Conservation (phyloP, 2,329 filamentous ascomycete species). For the Aspergillus sp. region DNA sequence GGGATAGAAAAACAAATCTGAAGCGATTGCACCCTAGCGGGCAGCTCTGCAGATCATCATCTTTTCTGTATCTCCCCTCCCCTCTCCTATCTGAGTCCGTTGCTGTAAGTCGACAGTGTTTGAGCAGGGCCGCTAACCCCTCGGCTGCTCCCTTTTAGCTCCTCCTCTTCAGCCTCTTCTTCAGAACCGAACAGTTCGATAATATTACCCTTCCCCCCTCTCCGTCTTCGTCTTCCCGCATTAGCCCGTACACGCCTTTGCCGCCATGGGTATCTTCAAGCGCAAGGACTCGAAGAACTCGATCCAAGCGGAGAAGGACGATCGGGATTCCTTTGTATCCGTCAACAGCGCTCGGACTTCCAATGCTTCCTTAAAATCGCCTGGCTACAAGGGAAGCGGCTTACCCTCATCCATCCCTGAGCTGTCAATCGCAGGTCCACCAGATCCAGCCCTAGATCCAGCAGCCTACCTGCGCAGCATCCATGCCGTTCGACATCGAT, state of each 20-base stretch:
- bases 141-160: slow-evolving; percentile 7
- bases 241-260: not conserved
- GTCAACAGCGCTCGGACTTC: slow-evolving; percentile 46
- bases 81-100: slow-evolving; percentile 1
- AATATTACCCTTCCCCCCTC: not conserved
- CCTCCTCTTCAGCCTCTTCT: slow-evolving; percentile 3
- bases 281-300: slow-evolving; percentile 46
- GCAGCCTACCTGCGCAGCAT: slow-evolving; percentile 89
- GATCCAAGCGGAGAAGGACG: slow-evolving; percentile 38
- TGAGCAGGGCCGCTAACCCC: slow-evolving; percentile 4
- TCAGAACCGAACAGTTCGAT: slow-evolving; percentile 4
- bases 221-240: not conserved
- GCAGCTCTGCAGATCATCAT: slow-evolving; percentile 24
- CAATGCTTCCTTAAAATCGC: slow-evolving; percentile 52
- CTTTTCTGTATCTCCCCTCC: slow-evolving; percentile 16
- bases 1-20: not conserved
- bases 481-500: slow-evolving; percentile 80
- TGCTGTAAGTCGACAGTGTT: not conserved
- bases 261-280: slow-evolving; percentile 43
- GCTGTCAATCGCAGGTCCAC: slow-evolving; percentile 77
- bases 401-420: slow-evolving; percentile 62
- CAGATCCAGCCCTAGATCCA: slow-evolving; percentile 84
- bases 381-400: slow-evolving; percentile 49
- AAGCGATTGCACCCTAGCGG: not conserved
- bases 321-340: slow-evolving; percentile 39